Evolutionary conservation across 495 filamentous ascomycete species (phyloP).

Genomic region (Trichoderma orchidacearum): DNA sequence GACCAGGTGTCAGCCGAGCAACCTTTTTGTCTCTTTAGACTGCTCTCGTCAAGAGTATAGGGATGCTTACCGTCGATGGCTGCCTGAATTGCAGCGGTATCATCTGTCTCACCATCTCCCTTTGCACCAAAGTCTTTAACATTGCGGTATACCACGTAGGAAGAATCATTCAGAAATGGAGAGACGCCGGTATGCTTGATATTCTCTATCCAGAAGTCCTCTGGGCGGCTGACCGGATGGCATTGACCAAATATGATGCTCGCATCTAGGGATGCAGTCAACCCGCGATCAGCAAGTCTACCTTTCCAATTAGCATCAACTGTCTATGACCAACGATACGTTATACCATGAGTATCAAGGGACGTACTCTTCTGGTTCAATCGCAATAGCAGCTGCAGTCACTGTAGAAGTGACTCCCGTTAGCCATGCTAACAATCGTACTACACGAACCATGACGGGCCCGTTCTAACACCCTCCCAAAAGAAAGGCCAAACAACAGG

Average conservation of each 20-base stretch:
- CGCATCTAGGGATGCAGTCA: background rate
- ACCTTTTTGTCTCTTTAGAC: too few relatives aligned
- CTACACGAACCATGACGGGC: background rate
- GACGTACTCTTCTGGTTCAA: background rate
- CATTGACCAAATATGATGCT: background rate
- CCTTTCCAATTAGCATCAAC: background rate
- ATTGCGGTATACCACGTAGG: slow-evolving; percentile 66
- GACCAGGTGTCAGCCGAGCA: background rate
- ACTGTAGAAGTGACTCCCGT: background rate
- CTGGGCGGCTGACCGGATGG: background rate
- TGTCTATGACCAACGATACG: too few relatives aligned
- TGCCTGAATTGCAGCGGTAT: slow-evolving; percentile 69
- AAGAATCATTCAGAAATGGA: background rate
- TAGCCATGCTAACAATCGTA: background rate
- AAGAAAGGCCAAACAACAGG: background rate
- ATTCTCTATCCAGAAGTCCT: background rate
- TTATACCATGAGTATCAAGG: background rate
- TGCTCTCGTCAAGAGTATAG: too few relatives aligned
- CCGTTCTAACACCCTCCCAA: background rate
- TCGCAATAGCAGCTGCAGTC: background rate
- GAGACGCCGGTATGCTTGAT: background rate
- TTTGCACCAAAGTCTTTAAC: slow-evolving; percentile 69
- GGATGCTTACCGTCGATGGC: slow-evolving; percentile 46
- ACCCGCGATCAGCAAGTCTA: background rate
- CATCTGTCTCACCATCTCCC: slow-evolving; percentile 67